phyloP scores from a whole-genome alignment of 2,329 filamentous ascomycete genomes.

The Curvularia hawaiiensis region DNA sequence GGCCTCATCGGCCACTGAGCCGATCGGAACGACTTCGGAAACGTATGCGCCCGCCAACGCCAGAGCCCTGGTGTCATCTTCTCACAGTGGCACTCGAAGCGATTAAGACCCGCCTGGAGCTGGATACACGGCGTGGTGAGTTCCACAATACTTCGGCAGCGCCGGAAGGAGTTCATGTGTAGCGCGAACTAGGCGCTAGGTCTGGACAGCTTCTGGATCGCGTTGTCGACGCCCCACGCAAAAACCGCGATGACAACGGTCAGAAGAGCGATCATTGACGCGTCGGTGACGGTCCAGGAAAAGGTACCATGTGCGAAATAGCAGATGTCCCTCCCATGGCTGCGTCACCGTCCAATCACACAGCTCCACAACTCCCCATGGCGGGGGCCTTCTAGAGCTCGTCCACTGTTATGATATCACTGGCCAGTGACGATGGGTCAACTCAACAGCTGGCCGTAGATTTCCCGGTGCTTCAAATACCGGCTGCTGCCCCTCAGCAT shows the following conservation, averaged over 20 bases:
- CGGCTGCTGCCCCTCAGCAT: conserved; percentile 32
- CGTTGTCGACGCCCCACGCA: conserved; percentile 2
- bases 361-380: neutral
- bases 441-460: conserved; percentile 24
- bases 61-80: neutral
- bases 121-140: neutral
- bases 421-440: conserved; percentile 36
- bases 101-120: neutral
- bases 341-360: conserved; percentile 9
- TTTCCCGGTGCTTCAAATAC: conserved; percentile 32
- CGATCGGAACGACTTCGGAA: conserved; percentile 17
- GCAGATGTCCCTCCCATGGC: conserved; percentile 4
- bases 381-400: conserved; percentile 18
- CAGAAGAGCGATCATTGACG: conserved; percentile 15
- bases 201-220: conserved; percentile 1
- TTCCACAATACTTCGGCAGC: neutral
- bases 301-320: conserved; percentile 12
- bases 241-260: conserved; percentile 11
- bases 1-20: conserved; percentile 2
- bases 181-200: conserved; percentile 2
- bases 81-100: neutral
- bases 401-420: conserved; percentile 41
- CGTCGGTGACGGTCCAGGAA: conserved; percentile 15
- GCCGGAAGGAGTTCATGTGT: conserved; percentile 6
- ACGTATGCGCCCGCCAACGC: neutral